A percentile compares a stretch with the other conserved stretches of the same genome.
Conservation (phyloP, 352 stramenopile species). For the Phytophthora pini region DNA sequence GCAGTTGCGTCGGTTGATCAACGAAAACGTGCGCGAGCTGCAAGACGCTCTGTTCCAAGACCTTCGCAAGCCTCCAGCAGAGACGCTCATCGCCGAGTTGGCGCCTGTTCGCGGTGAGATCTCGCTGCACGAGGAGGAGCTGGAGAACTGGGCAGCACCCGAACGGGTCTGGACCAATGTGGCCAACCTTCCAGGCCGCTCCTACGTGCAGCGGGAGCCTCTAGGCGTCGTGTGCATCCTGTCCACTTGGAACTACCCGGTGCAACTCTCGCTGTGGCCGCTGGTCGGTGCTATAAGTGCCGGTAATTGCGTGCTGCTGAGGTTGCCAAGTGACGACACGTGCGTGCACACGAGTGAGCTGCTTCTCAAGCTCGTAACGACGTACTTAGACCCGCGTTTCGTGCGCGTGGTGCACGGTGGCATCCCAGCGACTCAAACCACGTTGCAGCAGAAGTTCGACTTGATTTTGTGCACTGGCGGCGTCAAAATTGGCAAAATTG, state of each 20-base stretch:
- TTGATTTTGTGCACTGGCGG: slow-evolving; percentile 82
- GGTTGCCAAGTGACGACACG: slow-evolving; percentile 88
- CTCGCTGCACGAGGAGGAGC: slow-evolving; percentile 66
- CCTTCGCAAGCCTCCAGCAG: slow-evolving; percentile 68
- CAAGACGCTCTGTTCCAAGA: slow-evolving; percentile 66
- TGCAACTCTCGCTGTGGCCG: slow-evolving; percentile 77
- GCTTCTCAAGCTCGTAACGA: slow-evolving; percentile 52
- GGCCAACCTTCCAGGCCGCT: slow-evolving; percentile 53
- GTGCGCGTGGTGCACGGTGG: slow-evolving; percentile 85
- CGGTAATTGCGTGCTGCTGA: slow-evolving; percentile 93
- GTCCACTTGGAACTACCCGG: slow-evolving; percentile 92
- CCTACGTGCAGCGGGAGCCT: slow-evolving; percentile 69
- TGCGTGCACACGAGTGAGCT: slow-evolving; percentile 46
- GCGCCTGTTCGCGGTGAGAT: slow-evolving; percentile 61
- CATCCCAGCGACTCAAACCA: slow-evolving; percentile 67
- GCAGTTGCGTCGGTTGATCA: slow-evolving; percentile 51
- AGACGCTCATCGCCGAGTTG: slow-evolving; percentile 72
- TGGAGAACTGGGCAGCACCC: slow-evolving; percentile 63
- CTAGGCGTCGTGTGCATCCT: slow-evolving; percentile 89
- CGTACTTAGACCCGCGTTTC: slow-evolving; percentile 69
- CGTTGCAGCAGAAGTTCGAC: slow-evolving; percentile 79
- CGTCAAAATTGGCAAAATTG: slow-evolving; percentile 84
- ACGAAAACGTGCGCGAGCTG: slow-evolving; percentile 55
- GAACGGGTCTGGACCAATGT: slow-evolving; percentile 61
- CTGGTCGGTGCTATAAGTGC: slow-evolving; percentile 85